phyloP scores from a whole-genome alignment of 805 yeast genomes.

The Schwanniomyces pseudopolymorphus region DNA sequence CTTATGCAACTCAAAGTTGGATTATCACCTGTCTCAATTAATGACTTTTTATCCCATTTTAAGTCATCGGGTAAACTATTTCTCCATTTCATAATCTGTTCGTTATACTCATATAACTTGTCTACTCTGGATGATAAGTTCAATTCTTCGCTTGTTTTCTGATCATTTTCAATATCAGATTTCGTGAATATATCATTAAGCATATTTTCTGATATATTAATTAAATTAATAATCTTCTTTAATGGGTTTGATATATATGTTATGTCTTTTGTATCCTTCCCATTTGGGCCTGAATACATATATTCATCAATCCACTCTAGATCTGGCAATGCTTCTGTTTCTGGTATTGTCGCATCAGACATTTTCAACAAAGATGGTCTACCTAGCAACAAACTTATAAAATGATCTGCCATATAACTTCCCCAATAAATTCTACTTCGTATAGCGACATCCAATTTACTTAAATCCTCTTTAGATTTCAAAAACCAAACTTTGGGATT shows the following conservation, averaged over 20 bases:
- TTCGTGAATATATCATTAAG: constrained; percentile 45
- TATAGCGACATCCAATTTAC: constrained; percentile 54
- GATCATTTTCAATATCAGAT: constrained; percentile 28
- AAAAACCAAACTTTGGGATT: constrained; percentile 61
- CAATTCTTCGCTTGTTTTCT: constrained; percentile 34
- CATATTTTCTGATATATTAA: constrained; percentile 45
- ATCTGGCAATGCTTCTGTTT: constrained; percentile 58
- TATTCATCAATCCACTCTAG: constrained; percentile 63
- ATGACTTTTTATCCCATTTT: constrained; percentile 46
- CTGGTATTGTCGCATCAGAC: constrained; percentile 60
- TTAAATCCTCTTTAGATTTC: constrained; percentile 36
- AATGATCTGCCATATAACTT: constrained; percentile 62
- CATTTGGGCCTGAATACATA: constrained; percentile 33
- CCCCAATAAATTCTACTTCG: constrained; percentile 69
- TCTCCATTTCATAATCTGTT: constrained; percentile 53
- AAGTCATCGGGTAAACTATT: constrained; percentile 46
- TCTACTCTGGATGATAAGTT: constrained; percentile 38
- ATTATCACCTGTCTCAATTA: constrained; percentile 45
- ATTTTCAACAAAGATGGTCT: constrained; percentile 55
- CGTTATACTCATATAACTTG: constrained; percentile 47
- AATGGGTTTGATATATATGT: constrained; percentile 45
- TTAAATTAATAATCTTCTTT: constrained; percentile 40
- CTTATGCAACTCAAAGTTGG: constrained; percentile 54
- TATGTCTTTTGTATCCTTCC: constrained; percentile 14
- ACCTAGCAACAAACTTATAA: constrained; percentile 58